Evolutionary conservation across 345 rosid genomes (phyloP), one percentile per base, ranked within the genome.

Genomic region (Salix udensis): DNA sequence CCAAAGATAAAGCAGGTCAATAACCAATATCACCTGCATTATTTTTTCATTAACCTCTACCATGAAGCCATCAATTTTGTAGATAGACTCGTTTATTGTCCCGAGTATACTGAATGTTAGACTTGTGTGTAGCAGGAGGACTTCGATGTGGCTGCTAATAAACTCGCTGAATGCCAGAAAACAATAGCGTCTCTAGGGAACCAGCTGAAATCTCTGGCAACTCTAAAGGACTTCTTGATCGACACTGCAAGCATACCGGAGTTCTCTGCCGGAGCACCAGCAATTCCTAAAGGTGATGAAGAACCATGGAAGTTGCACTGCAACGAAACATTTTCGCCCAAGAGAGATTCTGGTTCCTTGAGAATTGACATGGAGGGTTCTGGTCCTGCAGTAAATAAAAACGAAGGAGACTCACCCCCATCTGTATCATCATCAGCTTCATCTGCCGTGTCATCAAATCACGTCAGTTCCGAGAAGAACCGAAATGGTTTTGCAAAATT

Each of bases 131-230:
- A 10, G 15, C 86, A 95, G 98, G 97, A 95, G 88, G 96, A 93
- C 81, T 72, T 95, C 68, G 88, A 78, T 36, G 84, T 84, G 53
- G 98, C 97, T 28, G 89, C 98, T 4, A 97, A 94, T 78, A 91
- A 88, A 74, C 94, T 93, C 23, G 91, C 94, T 0, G 97, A 90
- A 50, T 95, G 98, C 86, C 98, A 93, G 88, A 90, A 89, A 79
- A 95, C 98, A 52, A 95, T 95, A 79, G 90, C 91, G 58, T 93
- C 98, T 44, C 84, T 95, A 13, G 93, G 96, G 65, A 86, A 88
- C 78, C 98, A 93, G 78, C 82, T 95, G 55, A 91, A 91, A 61
- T 95, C 98, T 77, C 92, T 95, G 66, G 98, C 97, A 76, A 93
- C 98, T 23, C 86, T 93, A 21, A 97, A 95, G 82, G 98, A 95